Evolutionary conservation across 495 filamentous ascomycete genomes (phyloP).

Genomic region (Rhypophila decipiens): DNA sequence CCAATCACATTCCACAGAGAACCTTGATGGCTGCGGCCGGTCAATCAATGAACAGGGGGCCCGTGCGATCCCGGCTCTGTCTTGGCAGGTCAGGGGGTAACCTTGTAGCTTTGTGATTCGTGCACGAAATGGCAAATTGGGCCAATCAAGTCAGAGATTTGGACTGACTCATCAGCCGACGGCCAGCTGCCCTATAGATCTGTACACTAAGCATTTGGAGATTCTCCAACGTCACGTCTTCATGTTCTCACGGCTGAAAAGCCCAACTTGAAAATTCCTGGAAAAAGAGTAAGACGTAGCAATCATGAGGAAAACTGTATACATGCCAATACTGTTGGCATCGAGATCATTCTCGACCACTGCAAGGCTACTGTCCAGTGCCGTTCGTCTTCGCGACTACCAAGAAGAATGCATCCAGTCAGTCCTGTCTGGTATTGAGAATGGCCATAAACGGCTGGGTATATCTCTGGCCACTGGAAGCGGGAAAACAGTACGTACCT

Average conservation of each 20-base stretch:
- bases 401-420: slow-evolving; percentile 89
- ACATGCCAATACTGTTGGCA: neutral
- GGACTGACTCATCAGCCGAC: too few species aligned
- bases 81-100: too few species aligned
- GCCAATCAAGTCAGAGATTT: too few species aligned
- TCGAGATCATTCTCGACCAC: neutral
- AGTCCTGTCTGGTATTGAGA: slow-evolving; percentile 61
- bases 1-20: too few species aligned
- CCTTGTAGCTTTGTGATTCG: too few species aligned
- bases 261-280: neutral
- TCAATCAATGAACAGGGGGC: too few species aligned
- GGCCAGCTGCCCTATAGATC: too few species aligned
- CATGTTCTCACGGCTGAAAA: slow-evolving; percentile 50
- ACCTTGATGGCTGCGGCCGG: too few species aligned
- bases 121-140: too few species aligned
- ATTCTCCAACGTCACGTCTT: too few species aligned
- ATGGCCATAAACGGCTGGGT: slow-evolving; percentile 76
- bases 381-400: slow-evolving; percentile 62
- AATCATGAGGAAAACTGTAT: neutral
- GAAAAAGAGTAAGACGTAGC: neutral
- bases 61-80: too few species aligned
- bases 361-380: neutral
- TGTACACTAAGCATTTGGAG: too few species aligned
- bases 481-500: slow-evolving; percentile 71
- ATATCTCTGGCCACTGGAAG: slow-evolving; percentile 87